These are phyloP conservation scores for Agaricus blazei DNA, from an alignment of 768 basidiomycete genomes.

Conservation along the genomic window DNA sequence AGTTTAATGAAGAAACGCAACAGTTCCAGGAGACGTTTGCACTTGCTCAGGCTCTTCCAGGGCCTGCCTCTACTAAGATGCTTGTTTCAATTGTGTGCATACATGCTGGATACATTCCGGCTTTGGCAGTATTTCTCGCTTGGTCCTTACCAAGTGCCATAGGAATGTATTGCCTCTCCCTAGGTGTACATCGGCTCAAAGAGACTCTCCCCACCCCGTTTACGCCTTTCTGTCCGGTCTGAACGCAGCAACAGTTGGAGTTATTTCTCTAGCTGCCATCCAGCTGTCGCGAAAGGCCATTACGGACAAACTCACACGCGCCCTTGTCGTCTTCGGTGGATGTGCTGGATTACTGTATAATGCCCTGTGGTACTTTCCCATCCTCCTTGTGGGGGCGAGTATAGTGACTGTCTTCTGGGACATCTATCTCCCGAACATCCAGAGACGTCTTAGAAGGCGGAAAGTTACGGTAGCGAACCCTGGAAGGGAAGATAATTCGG, in stretches of 20 bases:
- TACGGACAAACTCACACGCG: slow-evolving; percentile 37
- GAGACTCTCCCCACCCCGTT: slow-evolving; percentile 38
- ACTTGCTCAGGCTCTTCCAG: slow-evolving; percentile 40
- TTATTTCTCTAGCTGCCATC: slow-evolving; percentile 47
- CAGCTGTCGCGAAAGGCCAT: slow-evolving; percentile 41
- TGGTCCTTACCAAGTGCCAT: slow-evolving; percentile 45
- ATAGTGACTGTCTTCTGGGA: slow-evolving; percentile 36
- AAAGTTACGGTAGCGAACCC: background rate
- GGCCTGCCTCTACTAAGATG: slow-evolving; percentile 44
- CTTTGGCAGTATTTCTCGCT: slow-evolving; percentile 34
- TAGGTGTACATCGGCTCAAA: slow-evolving; percentile 38
- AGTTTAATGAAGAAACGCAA: background rate
- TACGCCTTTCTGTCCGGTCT: slow-evolving; percentile 47
- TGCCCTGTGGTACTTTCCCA: slow-evolving; percentile 48
- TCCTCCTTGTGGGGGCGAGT: slow-evolving; percentile 38
- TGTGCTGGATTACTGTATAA: slow-evolving; percentile 46
- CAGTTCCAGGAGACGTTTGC: slow-evolving; percentile 45
- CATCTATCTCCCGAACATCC: slow-evolving; percentile 13
- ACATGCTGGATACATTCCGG: slow-evolving; percentile 36
- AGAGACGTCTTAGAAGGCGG: background rate
- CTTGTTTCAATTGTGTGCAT: slow-evolving; percentile 41
- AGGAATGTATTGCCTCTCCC: slow-evolving; percentile 41
- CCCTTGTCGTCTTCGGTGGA: slow-evolving; percentile 36
- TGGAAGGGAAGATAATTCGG: background rate
- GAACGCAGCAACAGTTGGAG: slow-evolving; percentile 49